These are phyloP conservation scores for Bauhinia variegata DNA, from an alignment of 306 rosid species.

Conservation along the genomic window DNA sequence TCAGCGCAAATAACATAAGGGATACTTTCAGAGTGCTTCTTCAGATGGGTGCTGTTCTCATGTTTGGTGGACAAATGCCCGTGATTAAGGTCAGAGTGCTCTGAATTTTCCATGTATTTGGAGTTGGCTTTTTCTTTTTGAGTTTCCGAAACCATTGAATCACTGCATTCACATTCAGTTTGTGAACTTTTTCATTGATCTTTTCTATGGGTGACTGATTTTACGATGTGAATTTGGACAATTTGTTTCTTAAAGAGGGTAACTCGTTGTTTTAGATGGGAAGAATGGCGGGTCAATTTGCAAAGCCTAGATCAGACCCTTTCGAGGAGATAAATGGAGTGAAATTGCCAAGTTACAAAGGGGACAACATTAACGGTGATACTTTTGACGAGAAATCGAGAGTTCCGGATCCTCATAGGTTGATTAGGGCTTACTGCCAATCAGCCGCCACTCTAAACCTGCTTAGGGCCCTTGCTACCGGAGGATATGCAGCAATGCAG, in stretches of 20 bases:
- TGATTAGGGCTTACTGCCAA: slow-evolving; percentile 74
- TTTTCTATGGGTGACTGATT: neutral
- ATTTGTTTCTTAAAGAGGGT: neutral
- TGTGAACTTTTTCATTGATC: neutral
- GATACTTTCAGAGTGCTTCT: slow-evolving; percentile 69
- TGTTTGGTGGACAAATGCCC: slow-evolving; percentile 80
- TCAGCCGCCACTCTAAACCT: slow-evolving; percentile 75
- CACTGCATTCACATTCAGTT: no score
- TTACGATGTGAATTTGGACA: neutral
- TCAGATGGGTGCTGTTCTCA: slow-evolving; percentile 80
- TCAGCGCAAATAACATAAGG: slow-evolving; percentile 69
- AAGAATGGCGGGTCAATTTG: slow-evolving; percentile 85
- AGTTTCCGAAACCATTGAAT: no score
- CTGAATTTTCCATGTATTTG: neutral
- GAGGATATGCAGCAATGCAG: slow-evolving; percentile 87
- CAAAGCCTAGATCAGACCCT: slow-evolving; percentile 63
- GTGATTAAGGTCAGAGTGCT: slow-evolving; percentile 54
- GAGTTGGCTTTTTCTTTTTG: no score
- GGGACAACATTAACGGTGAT: slow-evolving; percentile 75
- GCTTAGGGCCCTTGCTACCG: slow-evolving; percentile 73
- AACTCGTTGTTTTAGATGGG: slow-evolving; percentile 57
- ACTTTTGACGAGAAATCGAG: slow-evolving; percentile 62
- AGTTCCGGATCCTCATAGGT: slow-evolving; percentile 71
- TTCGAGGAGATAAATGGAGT: slow-evolving; percentile 63
- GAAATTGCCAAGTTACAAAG: slow-evolving; percentile 65